Percentiles rank a stretch among this genome's conserved stretches.
Conservation (phyloP, 2,329 filamentous ascomycete genomes). For the Colletotrichum spaethianum region DNA sequence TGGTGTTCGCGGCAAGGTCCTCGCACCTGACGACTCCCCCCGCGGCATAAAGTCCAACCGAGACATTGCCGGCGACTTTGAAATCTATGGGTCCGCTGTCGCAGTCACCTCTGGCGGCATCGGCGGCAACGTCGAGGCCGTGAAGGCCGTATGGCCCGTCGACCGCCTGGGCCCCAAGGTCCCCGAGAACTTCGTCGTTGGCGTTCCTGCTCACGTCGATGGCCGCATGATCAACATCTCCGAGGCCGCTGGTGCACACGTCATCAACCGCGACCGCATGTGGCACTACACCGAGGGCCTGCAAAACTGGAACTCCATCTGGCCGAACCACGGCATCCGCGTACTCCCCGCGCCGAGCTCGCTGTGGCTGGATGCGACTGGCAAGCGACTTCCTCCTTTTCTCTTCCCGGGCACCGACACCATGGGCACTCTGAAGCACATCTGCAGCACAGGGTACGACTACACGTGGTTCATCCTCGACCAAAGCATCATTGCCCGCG, state of each 20-base stretch:
- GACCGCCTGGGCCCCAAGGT: slow-evolving; percentile 70
- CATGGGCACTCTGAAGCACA: slow-evolving; percentile 69
- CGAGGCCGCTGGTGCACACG: slow-evolving; percentile 64
- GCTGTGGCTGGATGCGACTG: slow-evolving; percentile 73
- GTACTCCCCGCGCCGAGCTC: slow-evolving; percentile 73
- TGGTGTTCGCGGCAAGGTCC: slow-evolving; percentile 67
- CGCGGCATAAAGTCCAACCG: slow-evolving; percentile 68
- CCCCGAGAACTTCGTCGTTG: slow-evolving; percentile 70
- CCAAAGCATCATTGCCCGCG: slow-evolving; percentile 70
- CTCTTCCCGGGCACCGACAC: slow-evolving; percentile 72
- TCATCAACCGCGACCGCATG: slow-evolving; percentile 75
- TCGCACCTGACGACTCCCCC: slow-evolving; percentile 63
- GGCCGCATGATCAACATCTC: slow-evolving; percentile 73
- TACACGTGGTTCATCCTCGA: slow-evolving; percentile 76
- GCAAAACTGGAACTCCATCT: slow-evolving; percentile 74
- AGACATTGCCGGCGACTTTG: slow-evolving; percentile 64
- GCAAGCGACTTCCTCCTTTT: slow-evolving; percentile 69
- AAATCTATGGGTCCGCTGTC: slow-evolving; percentile 66
- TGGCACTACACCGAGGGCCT: slow-evolving; percentile 78
- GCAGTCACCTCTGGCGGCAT: slow-evolving; percentile 72
- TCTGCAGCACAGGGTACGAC: slow-evolving; percentile 72
- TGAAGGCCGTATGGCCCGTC: slow-evolving; percentile 71
- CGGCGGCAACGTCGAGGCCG: slow-evolving; percentile 72
- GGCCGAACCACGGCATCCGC: slow-evolving; percentile 73
- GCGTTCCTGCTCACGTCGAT: slow-evolving; percentile 75